These are phyloP conservation scores for Serendipita vermifera DNA, from an alignment of 768 basidiomycete species.

Conservation along the genomic window DNA sequence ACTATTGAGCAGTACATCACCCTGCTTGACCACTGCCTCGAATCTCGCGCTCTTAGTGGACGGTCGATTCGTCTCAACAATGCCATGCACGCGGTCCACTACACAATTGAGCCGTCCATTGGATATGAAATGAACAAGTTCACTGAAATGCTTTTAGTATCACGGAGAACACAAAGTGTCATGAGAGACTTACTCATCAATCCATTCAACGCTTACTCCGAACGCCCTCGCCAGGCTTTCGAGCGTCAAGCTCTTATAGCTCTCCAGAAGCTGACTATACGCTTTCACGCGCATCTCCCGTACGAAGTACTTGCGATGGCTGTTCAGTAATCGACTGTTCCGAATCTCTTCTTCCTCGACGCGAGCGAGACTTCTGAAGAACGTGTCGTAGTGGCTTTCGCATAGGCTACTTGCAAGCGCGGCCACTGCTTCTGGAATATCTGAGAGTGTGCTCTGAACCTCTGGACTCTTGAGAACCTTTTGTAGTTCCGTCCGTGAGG, in stretches of 20 bases:
- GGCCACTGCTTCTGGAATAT: conserved; percentile 38
- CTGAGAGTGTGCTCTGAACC: conserved; percentile 35
- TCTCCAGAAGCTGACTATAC: conserved; percentile 83
- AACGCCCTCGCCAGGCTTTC: conserved; percentile 77
- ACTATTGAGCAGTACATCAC: conserved; percentile 76
- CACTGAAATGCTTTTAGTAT: conserved; percentile 32
- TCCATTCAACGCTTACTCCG: conserved; percentile 76
- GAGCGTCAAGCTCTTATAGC: conserved; percentile 78
- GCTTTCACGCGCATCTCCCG: conserved; percentile 95
- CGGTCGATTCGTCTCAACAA: conserved; percentile 81
- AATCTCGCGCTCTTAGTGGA: conserved; percentile 74
- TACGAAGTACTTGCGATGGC: conserved; percentile 79
- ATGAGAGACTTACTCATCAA: conserved; percentile 56
- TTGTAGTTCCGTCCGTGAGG: conserved; percentile 48
- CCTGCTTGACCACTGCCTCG: conserved; percentile 85
- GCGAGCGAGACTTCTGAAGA: conserved; percentile 39
- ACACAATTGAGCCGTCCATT: conserved; percentile 70
- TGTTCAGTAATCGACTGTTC: conserved; percentile 50
- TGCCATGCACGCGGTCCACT: conserved; percentile 89
- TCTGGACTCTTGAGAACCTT: conserved; percentile 56
- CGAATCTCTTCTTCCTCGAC: conserved; percentile 4
- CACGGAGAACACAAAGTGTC: conserved; percentile 9
- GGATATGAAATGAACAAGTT: conserved; percentile 86
- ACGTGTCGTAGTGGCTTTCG: conserved; percentile 87
- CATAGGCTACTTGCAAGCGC: conserved; percentile 61